Base-by-base conservation (phyloP, 805 yeast genomes). In the Starmerella geochares region DNA sequence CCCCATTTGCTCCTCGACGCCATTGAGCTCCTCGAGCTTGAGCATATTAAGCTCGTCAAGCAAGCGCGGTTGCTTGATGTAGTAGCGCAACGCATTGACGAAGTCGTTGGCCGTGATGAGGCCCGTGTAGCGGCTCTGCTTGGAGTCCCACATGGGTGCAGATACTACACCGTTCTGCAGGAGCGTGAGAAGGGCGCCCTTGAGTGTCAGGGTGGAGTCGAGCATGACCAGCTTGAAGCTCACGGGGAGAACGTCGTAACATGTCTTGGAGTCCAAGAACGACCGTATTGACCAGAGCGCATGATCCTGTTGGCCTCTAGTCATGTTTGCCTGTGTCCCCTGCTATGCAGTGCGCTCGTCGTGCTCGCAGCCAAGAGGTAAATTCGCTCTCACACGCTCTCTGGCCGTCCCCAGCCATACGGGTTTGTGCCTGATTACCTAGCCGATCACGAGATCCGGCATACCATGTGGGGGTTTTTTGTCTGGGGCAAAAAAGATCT, bases 221-320 rank as follows among this genome's bases (percentile, higher is more conserved):
- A 92, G 77, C 42, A 92, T 97, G 49, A 92, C 83, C 60, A 92
- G 74, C 59, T 96, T 74, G 65, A 90, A 92, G 19, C 94, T 82
- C 31, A 92, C 97, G 2, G 99, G 98, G 37, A 92, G 73, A 20
- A 92, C 98, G 62, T 92, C 99, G 65, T 92, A 92, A 1, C 96
- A 86, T 0, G 95, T 88, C 64, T 90, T 90, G 44, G 92, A 80
- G 61, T 86, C 83, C 38, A 92, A 70, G 61, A 92, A 92, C 28
- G 78, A 70, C 43, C 96, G 72, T 53, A 92, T 92, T 17, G 94
- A 86, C 57, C 79, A 78, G 51, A 86, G 75, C 0, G 92, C 94
- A n/a, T 76, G 67, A 53, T 71, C 72, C 62, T 86, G 95, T 60
- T 54, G 54, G 35, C 42, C 39, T 8, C 11, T 7, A 16, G 39